Conservation (phyloP, 2,329 filamentous ascomycete species). For the Pyrenophora graminea region DNA sequence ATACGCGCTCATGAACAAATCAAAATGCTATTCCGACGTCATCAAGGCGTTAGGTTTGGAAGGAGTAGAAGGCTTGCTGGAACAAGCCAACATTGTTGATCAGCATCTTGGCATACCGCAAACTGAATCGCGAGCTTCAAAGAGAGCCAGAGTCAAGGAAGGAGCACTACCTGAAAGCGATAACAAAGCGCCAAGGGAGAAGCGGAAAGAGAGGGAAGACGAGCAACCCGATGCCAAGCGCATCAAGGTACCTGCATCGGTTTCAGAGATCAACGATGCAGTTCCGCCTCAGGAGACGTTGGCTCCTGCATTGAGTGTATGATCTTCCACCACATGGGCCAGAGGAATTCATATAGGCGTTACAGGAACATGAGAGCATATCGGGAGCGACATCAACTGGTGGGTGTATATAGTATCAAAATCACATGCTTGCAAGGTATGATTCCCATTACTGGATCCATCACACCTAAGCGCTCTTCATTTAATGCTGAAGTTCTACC, state of each 20-base stretch:
- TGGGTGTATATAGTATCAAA: not conserved
- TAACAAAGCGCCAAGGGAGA: constrained; percentile 24
- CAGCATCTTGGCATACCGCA: constrained; percentile 63
- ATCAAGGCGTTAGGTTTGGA: constrained; percentile 69
- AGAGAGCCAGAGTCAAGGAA: constrained; percentile 49
- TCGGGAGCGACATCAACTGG: no score
- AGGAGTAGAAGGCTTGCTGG: constrained; percentile 66
- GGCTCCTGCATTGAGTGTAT: constrained; percentile 27
- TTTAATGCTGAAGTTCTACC: no score
- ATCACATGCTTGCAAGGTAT: no score
- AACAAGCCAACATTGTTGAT: constrained; percentile 69
- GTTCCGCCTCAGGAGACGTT: constrained; percentile 23
- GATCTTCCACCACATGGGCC: not conserved
- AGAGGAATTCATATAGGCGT: constrained; percentile 9
- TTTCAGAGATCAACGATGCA: constrained; percentile 6
- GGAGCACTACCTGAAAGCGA: constrained; percentile 14
- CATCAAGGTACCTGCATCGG: constrained; percentile 29
- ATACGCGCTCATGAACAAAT: constrained; percentile 64
- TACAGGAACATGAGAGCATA: constrained; percentile 11
- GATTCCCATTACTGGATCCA: no score
- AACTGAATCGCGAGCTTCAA: constrained; percentile 53
- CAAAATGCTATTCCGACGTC: constrained; percentile 72
- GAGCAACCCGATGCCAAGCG: constrained; percentile 34
- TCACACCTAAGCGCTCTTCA: no score
- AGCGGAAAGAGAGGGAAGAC: constrained; percentile 18